Conservation (phyloP, 805 yeast species). For the Kodamaea kakaduensis region DNA sequence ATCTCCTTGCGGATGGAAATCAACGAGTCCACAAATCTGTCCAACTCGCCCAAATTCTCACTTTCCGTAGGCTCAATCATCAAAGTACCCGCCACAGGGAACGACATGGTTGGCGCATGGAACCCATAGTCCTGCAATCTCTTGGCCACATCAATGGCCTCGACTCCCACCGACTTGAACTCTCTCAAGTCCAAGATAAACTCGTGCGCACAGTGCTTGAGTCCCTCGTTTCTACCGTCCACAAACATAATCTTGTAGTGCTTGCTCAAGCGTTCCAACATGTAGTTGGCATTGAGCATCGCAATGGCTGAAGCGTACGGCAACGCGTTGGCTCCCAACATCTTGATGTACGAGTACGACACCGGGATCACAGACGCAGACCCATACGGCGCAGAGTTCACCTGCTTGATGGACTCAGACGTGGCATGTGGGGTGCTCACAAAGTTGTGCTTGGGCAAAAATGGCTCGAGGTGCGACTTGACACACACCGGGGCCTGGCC, state of each 20-base stretch:
- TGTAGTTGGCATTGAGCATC: constrained; percentile 91
- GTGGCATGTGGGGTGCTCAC: constrained; percentile 48
- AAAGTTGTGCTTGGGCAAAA: constrained; percentile 75
- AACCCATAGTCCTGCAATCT: constrained; percentile 97
- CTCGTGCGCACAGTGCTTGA: constrained; percentile 91
- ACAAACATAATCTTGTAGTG: constrained; percentile 77
- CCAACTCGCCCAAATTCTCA: constrained; percentile 82
- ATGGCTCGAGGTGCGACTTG: constrained; percentile 70
- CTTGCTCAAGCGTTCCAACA: constrained; percentile 72
- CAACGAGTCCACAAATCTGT: constrained; percentile 85
- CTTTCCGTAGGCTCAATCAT: constrained; percentile 99
- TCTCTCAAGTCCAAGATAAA: constrained; percentile 89
- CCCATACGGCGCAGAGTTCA: constrained; percentile 92
- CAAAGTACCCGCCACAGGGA: constrained; percentile 96
- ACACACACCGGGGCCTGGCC: constrained; percentile 99
- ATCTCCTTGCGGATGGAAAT: constrained; percentile 81
- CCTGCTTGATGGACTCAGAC: constrained; percentile 61
- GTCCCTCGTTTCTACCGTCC: constrained; percentile 44
- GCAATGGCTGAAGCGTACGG: constrained; percentile 88
- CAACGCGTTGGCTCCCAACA: constrained; percentile 83
- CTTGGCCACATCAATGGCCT: constrained; percentile 95
- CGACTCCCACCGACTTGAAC: constrained; percentile 74
- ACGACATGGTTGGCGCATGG: constrained; percentile 98
- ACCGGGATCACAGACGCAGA: constrained; percentile 92
- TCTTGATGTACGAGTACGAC: constrained; percentile 89